phyloP scores from a whole-genome alignment of 2,329 filamentous ascomycete genomes.

The Penicillium sp. region DNA sequence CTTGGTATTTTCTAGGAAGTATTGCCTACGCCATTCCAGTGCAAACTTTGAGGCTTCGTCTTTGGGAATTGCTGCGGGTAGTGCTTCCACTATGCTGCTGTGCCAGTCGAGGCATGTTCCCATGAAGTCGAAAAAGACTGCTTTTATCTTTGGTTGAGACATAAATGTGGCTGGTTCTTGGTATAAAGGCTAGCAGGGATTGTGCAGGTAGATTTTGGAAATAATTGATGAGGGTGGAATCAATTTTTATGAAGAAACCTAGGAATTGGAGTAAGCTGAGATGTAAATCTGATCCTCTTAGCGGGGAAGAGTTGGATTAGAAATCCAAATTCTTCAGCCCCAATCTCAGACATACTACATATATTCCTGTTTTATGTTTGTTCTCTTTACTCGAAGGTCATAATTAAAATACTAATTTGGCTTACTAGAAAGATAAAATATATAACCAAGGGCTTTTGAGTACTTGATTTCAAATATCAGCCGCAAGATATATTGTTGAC shows the following conservation, averaged over 20 bases:
- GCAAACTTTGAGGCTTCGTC: constrained; percentile 44
- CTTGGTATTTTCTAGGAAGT: constrained; percentile 49
- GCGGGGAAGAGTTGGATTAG: neutral
- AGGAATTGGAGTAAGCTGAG: neutral
- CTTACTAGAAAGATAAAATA: neutral
- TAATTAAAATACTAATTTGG: neutral
- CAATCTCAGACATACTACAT: too few species aligned
- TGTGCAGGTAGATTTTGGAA: neutral
- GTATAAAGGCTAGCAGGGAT: neutral
- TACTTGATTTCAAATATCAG: neutral
- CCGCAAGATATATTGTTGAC: neutral
- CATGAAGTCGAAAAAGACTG: constrained; percentile 60
- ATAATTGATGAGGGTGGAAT: too few species aligned
- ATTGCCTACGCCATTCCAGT: constrained; percentile 52
- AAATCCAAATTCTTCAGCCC: neutral
- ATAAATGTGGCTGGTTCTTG: neutral
- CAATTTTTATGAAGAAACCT: too few species aligned
- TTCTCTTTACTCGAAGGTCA: too few species aligned
- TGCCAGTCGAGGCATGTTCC: constrained; percentile 61
- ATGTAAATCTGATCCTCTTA: neutral
- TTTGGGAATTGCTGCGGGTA: constrained; percentile 38
- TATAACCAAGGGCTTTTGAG: accelerated
- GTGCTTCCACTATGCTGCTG: constrained; percentile 35
- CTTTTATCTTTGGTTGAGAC: constrained; percentile 38
- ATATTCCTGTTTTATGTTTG: too few species aligned